Evolutionary conservation across 139 green algal species (phyloP), one percentile per base, ranked within the genome.

Genomic region (Chlorella sp.): DNA sequence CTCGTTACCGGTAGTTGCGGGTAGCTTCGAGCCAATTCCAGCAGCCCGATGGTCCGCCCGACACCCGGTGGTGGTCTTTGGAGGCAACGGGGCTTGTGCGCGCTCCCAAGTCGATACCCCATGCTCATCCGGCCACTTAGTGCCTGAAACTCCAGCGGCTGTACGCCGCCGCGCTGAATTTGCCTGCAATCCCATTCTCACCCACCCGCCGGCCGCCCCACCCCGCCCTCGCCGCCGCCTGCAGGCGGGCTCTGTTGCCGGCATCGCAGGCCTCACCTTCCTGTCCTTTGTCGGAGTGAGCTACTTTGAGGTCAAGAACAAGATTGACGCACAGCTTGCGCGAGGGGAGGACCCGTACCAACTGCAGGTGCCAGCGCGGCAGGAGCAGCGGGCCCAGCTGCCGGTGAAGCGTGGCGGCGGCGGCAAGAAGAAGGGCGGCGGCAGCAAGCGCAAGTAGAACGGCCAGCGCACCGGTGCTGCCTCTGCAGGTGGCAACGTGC

Each of bases 271-370:
- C 14, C 57, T 85, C 28, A 90, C 76, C 14, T 90, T 85, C 68
- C 76, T 81, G 14, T 64, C 60, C 28, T 90, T 90, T 36, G 85
- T 77, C 0, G 86, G 76, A 3, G 86, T 90, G 26, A 81, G 57
- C 60, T 90, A 81, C 39, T 28, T 79, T 0, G 86, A 90, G 21
- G 86, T 90, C 16, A 86, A 80, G 77, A 37, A 77, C 34, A 90
- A 81, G 79, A 90, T 90, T 22, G 87, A 90, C 40, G 87, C 81
- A 28, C 87, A 90, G 61, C 78, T 90, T 12, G 87, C 87, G 0
- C 0, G 37, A 0, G 87, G 87, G 11, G 87, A 90, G 64, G 87
- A 90, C 66, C 87, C 87, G 26, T 90, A 90, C 79, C 32, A 90
- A 66, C 87, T 90, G 18, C 61, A 39, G 0, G 78, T 81, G 39